A percentile compares a stretch with the other conserved stretches of the same genome.
These are phyloP conservation scores for Rhododendron mucronatum DNA, from an alignment of 148 eudicot genomes.

Conservation along the genomic window DNA sequence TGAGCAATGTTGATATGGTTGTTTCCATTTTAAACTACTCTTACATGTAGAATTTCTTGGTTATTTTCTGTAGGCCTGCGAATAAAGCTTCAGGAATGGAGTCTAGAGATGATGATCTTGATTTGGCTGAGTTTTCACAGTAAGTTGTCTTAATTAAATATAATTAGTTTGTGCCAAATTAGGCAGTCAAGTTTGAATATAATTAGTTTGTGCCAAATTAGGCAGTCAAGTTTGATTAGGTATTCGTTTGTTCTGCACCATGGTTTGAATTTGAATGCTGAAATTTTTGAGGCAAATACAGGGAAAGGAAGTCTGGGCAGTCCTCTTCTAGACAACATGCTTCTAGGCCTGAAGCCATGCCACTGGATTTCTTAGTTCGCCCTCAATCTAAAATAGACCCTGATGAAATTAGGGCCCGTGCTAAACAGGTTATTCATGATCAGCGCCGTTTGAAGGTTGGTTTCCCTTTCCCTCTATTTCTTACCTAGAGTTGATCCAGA, in stretches of 20 bases:
- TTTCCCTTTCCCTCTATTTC: slow-evolving; percentile 6
- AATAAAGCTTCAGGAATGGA: slow-evolving; percentile 62
- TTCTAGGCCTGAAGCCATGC: slow-evolving; percentile 92
- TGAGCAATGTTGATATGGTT: background rate
- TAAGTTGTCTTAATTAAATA: slow-evolving; percentile 26
- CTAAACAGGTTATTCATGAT: slow-evolving; percentile 70
- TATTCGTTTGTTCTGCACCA: background rate
- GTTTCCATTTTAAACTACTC: background rate
- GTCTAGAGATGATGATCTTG: slow-evolving; percentile 79
- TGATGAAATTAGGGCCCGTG: slow-evolving; percentile 81
- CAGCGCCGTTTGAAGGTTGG: slow-evolving; percentile 77
- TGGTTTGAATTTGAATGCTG: slow-evolving; percentile 8
- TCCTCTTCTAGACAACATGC: slow-evolving; percentile 72
- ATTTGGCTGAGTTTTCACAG: slow-evolving; percentile 63
- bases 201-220: background rate
- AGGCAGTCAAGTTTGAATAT: background rate
- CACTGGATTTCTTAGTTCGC: slow-evolving; percentile 84
- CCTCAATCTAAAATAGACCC: slow-evolving; percentile 98
- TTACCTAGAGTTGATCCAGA: background rate
- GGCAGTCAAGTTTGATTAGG: background rate
- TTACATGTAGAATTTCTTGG: background rate
- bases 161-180: background rate
- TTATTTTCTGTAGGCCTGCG: slow-evolving; percentile 45
- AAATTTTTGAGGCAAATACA: slow-evolving; percentile 17
- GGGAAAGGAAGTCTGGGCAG: slow-evolving; percentile 66